phyloP scores from a whole-genome alignment of 1,284 basidiomycete species.

The Sanghuangporus sanghuang region DNA sequence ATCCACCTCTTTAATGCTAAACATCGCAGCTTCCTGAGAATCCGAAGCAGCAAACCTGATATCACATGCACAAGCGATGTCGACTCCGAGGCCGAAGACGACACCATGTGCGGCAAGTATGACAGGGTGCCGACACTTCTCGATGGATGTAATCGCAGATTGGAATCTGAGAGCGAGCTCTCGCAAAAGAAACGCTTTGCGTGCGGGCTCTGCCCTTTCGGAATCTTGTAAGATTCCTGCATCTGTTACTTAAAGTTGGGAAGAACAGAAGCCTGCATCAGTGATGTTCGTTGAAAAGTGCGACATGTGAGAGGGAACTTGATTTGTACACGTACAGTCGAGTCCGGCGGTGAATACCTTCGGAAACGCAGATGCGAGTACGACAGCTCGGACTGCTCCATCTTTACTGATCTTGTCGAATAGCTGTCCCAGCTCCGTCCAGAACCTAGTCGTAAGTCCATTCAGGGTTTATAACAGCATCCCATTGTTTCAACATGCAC shows the following conservation, averaged over 20 bases:
- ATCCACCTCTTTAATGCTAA: slow-evolving; percentile 89
- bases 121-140: slow-evolving; percentile 77
- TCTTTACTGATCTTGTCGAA: slow-evolving; percentile 56
- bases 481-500: slow-evolving; percentile 18
- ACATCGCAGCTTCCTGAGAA: slow-evolving; percentile 40
- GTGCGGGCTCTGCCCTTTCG: slow-evolving; percentile 41
- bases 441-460: slow-evolving; percentile 45
- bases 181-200: slow-evolving; percentile 47
- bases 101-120: slow-evolving; percentile 81
- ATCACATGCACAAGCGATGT: slow-evolving; percentile 80
- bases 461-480: background rate
- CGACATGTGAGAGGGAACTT: background rate
- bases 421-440: slow-evolving; percentile 60
- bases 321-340: slow-evolving; percentile 51
- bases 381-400: slow-evolving; percentile 60
- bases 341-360: slow-evolving; percentile 80
- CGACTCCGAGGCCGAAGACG: slow-evolving; percentile 70
- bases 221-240: slow-evolving; percentile 21
- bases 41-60: slow-evolving; percentile 61
- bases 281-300: background rate
- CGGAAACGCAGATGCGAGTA: slow-evolving; percentile 64
- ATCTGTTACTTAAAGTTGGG: slow-evolving; percentile 16
- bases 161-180: slow-evolving; percentile 65
- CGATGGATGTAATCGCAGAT: slow-evolving; percentile 62
- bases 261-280: background rate